Conservation (phyloP, 768 basidiomycete genomes). For the Daedaleopsis nitida region DNA sequence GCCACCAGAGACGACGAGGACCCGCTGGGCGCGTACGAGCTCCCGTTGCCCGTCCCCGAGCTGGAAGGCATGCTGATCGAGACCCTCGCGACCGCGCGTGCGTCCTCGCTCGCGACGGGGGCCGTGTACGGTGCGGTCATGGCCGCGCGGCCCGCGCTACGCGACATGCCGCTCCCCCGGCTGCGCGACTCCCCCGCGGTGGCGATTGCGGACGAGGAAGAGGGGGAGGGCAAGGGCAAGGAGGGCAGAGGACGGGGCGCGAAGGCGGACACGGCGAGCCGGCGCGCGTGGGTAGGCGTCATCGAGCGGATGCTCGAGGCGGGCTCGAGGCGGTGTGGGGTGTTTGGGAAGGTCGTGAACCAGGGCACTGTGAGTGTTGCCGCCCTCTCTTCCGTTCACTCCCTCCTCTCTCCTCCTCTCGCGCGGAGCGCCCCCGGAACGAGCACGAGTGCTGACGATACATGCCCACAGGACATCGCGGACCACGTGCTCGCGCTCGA, state of each 20-base stretch:
- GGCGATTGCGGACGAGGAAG: not conserved
- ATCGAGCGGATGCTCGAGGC: conserved; percentile 53
- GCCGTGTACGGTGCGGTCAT: conserved; percentile 54
- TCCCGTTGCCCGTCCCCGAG: conserved; percentile 38
- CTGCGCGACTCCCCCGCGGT: not conserved
- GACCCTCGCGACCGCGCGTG: conserved; percentile 70
- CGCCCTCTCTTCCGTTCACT: not conserved
- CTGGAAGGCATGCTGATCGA: conserved; percentile 71
- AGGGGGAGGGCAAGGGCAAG: conserved; percentile 27
- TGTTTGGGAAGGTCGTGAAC: conserved; percentile 75
- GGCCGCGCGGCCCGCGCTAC: conserved; percentile 54
- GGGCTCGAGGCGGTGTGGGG: conserved; percentile 49
- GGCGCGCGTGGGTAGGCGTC: conserved; percentile 45
- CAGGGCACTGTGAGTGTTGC: conserved; percentile 54
- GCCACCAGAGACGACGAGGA: not conserved
- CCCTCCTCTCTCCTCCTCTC: not conserved
- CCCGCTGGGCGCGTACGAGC: conserved; percentile 3
- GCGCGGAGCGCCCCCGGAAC: no score
- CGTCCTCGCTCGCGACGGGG: conserved; percentile 61
- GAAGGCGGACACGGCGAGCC: conserved; percentile 15
- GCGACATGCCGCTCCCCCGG: conserved; percentile 19
- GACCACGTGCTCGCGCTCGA: conserved; percentile 53
- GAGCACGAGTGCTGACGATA: conserved; percentile 4
- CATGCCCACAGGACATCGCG: conserved; percentile 32
- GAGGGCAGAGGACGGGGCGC: conserved; percentile 26